A percentile compares a stretch with the other conserved stretches of the same genome.
Evolutionary conservation across 768 basidiomycete genomes (phyloP).

Genomic region (Cystofilobasidium macerans): DNA sequence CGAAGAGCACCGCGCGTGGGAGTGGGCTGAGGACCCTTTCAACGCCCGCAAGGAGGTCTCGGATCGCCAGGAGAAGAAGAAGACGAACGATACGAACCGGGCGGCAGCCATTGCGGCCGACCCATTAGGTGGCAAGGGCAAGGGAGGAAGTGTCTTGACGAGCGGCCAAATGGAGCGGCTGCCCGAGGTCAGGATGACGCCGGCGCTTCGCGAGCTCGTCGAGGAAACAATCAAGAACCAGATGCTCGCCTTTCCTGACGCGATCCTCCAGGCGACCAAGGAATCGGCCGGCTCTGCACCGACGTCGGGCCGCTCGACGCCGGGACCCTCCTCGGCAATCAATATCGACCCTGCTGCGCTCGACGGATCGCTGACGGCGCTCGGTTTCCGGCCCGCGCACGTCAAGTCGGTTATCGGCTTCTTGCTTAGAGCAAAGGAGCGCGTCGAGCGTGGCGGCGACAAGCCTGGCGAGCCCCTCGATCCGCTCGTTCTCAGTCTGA

Average conservation of each 20-base stretch:
- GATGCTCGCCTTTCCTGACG: conserved; percentile 38
- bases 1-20: conserved; percentile 66
- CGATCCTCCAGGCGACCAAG: conserved; percentile 36
- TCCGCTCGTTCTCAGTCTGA: conserved; percentile 47
- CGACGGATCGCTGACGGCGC: conserved; percentile 48
- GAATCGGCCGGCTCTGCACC: conserved; percentile 31
- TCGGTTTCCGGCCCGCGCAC: conserved; percentile 53
- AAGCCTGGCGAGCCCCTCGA: conserved; percentile 43
- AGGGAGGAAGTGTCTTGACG: conserved; percentile 21
- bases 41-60: conserved; percentile 57
- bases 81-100: conserved; percentile 28
- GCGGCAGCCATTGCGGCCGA: conserved; percentile 24
- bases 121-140: conserved; percentile 26
- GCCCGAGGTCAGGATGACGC: conserved; percentile 73
- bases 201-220: conserved; percentile 60
- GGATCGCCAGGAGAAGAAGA: conserved; percentile 51
- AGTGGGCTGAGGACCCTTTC: conserved; percentile 81
- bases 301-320: conserved; percentile 26
- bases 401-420: conserved; percentile 42
- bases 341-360: conserved; percentile 43
- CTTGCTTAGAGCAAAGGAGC: conserved; percentile 6
- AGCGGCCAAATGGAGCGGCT: conserved; percentile 36
- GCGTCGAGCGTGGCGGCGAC: conserved; percentile 5
- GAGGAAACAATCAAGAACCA: conserved; percentile 63
- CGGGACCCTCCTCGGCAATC: conserved; percentile 26